These are phyloP conservation scores for Pichia norvegensis DNA, from an alignment of 1,139 yeast species.

Conservation along the genomic window DNA sequence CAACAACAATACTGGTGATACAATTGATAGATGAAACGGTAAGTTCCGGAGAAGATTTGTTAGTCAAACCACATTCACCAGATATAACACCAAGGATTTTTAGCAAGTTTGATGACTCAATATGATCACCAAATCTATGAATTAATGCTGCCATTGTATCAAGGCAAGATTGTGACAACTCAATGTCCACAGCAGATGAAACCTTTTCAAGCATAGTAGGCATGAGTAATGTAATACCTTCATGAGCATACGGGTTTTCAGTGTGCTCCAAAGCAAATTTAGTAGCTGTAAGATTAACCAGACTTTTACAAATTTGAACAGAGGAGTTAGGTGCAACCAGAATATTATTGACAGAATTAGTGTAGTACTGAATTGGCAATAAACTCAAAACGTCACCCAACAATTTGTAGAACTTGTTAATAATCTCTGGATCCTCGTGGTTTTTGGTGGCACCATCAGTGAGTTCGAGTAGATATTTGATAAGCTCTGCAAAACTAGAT, in stretches of 20 bases:
- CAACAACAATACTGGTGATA: conserved; percentile 59
- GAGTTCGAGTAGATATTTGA: conserved; percentile 32
- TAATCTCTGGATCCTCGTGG: conserved; percentile 26
- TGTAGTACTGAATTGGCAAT: conserved; percentile 68
- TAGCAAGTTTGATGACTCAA: conserved; percentile 43
- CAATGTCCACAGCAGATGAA: conserved; percentile 33
- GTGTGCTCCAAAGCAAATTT: conserved; percentile 64
- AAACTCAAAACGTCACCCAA: conserved; percentile 58
- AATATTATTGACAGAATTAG: conserved; percentile 54
- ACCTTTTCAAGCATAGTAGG: conserved; percentile 44
- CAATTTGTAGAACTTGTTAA: conserved; percentile 35
- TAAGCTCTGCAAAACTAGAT: conserved; percentile 37
- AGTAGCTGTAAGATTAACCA: conserved; percentile 52
- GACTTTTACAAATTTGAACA: conserved; percentile 39
- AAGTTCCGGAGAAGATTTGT: conserved; percentile 46
- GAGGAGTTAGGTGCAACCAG: conserved; percentile 23
- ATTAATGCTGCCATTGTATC: conserved; percentile 61
- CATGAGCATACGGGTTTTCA: conserved; percentile 39
- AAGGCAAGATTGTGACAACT: conserved; percentile 59
- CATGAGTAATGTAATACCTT: conserved; percentile 39
- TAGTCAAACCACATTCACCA: conserved; percentile 43
- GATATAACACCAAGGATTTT: conserved; percentile 42
- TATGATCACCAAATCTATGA: conserved; percentile 49
- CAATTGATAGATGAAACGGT: conserved; percentile 69
- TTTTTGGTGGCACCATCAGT: conserved; percentile 23